Evolutionary conservation across 768 basidiomycete genomes (phyloP).

Genomic region (Lentinula guzmanii): DNA sequence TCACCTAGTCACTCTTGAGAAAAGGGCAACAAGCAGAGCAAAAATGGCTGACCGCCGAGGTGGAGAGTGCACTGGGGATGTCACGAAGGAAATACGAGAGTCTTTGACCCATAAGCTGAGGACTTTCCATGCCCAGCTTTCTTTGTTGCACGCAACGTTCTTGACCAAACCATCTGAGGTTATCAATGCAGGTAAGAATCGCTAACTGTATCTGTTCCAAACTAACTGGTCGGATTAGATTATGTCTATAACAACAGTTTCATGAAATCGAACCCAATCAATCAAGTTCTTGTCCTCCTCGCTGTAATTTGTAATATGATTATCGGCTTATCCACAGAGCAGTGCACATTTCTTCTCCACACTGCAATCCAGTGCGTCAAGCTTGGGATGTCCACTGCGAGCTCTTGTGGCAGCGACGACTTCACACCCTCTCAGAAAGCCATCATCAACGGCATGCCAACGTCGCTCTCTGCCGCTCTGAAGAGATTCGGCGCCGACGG

Average conservation of each 20-base stretch:
- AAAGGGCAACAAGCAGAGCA: too few relatives aligned
- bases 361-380: background rate
- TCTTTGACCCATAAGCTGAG: too few relatives aligned
- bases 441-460: background rate
- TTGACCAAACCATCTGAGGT: background rate
- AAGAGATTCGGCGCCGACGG: background rate
- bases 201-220: background rate
- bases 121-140: background rate
- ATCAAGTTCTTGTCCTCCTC: constrained; percentile 7
- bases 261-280: constrained; percentile 1
- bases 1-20: too few relatives aligned
- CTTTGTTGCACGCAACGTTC: background rate
- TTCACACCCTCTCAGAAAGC: background rate
- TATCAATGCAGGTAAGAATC: background rate
- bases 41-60: too few relatives aligned
- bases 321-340: constrained; percentile 9
- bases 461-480: background rate
- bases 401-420: background rate
- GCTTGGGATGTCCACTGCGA: constrained; percentile 6
- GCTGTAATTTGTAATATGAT: constrained; percentile 10
- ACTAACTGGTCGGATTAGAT: background rate
- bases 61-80: too few relatives aligned
- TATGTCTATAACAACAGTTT: background rate
- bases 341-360: constrained; percentile 12
- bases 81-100: too few relatives aligned